Evolutionary conservation across 192 early-diverging fungal genomes (phyloP).

Genomic region (Backusella sp.): DNA sequence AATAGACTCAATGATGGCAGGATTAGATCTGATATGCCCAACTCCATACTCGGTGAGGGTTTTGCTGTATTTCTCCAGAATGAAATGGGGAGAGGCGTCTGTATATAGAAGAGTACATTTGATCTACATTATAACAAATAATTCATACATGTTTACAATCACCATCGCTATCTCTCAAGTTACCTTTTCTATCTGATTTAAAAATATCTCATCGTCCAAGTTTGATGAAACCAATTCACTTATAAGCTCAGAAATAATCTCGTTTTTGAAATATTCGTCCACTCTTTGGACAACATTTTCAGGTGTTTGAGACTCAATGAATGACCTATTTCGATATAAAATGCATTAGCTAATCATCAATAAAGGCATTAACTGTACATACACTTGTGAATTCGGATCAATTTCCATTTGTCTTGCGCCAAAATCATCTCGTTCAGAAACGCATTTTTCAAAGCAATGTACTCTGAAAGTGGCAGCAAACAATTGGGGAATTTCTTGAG

Average conservation of each 20-base stretch:
- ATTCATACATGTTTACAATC: background rate
- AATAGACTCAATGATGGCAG: background rate
- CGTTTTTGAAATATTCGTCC: background rate
- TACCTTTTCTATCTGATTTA: background rate
- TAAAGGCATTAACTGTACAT: background rate
- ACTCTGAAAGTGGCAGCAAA: background rate
- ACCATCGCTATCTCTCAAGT: too few relatives aligned
- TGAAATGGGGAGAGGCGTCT: background rate
- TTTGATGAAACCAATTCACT: background rate
- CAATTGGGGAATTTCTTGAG: background rate
- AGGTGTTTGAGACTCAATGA: background rate
- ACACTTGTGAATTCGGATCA: background rate
- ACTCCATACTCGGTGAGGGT: background rate
- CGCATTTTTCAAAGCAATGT: background rate
- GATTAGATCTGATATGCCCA: background rate
- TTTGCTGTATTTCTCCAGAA: background rate
- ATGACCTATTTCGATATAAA: background rate
- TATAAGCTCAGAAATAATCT: background rate
- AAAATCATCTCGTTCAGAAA: background rate
- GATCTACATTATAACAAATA: background rate
- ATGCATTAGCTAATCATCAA: background rate
- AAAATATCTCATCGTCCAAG: background rate
- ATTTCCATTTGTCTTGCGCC: background rate
- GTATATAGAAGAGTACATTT: background rate
- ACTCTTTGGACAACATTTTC: background rate